These are phyloP conservation scores for Pyricularia sp. DNA, from an alignment of 2,329 filamentous ascomycete genomes.

Conservation along the genomic window DNA sequence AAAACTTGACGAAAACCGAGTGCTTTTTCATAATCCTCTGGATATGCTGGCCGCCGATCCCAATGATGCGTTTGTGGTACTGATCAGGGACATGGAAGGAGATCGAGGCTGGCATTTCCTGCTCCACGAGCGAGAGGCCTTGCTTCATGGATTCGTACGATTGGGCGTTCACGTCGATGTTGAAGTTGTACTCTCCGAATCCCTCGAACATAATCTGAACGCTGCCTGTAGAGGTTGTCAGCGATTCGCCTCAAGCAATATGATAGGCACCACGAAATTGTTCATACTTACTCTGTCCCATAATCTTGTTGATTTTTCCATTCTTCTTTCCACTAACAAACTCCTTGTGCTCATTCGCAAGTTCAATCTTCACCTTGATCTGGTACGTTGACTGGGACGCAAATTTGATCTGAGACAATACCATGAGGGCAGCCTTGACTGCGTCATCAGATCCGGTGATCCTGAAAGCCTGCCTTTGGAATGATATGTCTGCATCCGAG, in stretches of 20 bases:
- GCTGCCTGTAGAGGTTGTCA: conserved; percentile 43
- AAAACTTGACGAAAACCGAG: conserved; percentile 98
- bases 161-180: conserved; percentile 89
- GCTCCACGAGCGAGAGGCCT: conserved; percentile 82
- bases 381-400: conserved; percentile 79
- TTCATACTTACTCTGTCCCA: conserved; percentile 67
- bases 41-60: conserved; percentile 95
- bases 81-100: conserved; percentile 98
- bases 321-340: conserved; percentile 99
- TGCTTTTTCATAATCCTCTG: conserved; percentile 99
- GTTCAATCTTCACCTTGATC: conserved; percentile 94
- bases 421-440: conserved; percentile 87
- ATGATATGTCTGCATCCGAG: conserved; percentile 86
- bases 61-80: conserved; percentile 98
- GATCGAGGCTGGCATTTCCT: conserved; percentile 98
- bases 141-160: conserved; percentile 92
- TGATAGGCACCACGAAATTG: neutral
- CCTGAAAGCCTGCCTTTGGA: conserved; percentile 86
- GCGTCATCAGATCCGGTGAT: conserved; percentile 93
- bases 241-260: neutral
- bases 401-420: conserved; percentile 84
- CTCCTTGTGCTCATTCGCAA: conserved; percentile 98
- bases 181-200: conserved; percentile 99
- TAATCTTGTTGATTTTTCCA: conserved; percentile 99
- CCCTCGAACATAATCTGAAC: conserved; percentile 98